phyloP scores from a whole-genome alignment of 805 yeast genomes.

The Dipodascus geniculatus region DNA sequence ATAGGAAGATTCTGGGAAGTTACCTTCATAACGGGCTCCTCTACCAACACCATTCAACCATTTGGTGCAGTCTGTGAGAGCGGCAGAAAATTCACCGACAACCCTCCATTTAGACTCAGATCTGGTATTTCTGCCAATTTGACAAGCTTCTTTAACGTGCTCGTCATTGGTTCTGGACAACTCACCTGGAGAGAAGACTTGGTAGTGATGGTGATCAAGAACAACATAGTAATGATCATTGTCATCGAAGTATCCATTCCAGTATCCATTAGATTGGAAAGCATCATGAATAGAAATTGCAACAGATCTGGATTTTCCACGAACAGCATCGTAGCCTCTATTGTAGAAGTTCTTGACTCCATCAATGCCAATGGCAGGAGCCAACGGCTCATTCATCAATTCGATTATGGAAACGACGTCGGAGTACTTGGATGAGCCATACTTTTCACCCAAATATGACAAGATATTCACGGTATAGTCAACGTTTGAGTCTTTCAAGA shows the following conservation, averaged over 20 bases:
- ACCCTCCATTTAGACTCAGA: constrained; percentile 61
- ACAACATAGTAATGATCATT: constrained; percentile 48
- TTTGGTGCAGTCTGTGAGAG: constrained; percentile 79
- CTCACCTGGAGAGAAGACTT: constrained; percentile 62
- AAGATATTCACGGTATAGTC: constrained; percentile 46
- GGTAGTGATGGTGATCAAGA: constrained; percentile 85
- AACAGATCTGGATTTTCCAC: constrained; percentile 39
- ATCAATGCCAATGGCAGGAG: constrained; percentile 49
- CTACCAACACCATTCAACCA: constrained; percentile 82
- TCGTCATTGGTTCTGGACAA: constrained; percentile 46
- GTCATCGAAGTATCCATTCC: constrained; percentile 47
- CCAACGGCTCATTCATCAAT: constrained; percentile 82
- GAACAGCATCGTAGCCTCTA: constrained; percentile 53
- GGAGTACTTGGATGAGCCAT: constrained; percentile 46
- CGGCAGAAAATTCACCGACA: constrained; percentile 86
- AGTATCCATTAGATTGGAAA: constrained; percentile 47
- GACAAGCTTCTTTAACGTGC: constrained; percentile 46
- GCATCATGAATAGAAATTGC: constrained; percentile 76
- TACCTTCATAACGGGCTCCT: constrained; percentile 73
- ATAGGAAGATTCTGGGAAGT: constrained; percentile 30
- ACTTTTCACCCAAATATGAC: constrained; percentile 42
- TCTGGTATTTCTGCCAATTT: constrained; percentile 34
- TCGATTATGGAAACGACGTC: constrained; percentile 79
- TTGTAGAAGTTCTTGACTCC: constrained; percentile 46
- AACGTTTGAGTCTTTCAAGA: constrained; percentile 40